Conservation (phyloP, 2,329 filamentous ascomycete genomes). For the Calonectria fujianensis region DNA sequence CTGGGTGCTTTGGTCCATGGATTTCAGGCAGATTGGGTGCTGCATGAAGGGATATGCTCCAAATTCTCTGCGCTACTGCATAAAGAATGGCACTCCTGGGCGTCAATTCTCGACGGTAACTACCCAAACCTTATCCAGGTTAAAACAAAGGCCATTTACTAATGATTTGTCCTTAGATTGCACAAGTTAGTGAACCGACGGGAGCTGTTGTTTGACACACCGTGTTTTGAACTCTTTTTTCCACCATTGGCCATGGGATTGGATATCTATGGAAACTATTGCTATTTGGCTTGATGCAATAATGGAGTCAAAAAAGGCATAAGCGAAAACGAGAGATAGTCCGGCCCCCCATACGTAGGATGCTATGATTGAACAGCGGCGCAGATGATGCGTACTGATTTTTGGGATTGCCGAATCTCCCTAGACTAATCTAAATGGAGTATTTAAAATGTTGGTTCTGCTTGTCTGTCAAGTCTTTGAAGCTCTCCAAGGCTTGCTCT, state of each 20-base stretch:
- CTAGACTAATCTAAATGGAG: not conserved
- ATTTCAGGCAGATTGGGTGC: constrained; percentile 40
- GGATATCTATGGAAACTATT: no score
- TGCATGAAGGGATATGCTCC: constrained; percentile 42
- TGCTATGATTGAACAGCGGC: no score
- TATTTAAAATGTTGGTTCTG: constrained; percentile 25
- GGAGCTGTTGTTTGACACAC: not conserved
- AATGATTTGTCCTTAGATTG: not conserved
- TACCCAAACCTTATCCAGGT: not conserved
- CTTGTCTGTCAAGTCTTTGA: constrained; percentile 17
- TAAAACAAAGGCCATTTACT: not conserved
- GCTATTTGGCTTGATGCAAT: no score
- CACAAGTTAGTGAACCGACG: not conserved
- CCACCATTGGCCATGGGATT: no score
- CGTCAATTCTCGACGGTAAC: constrained; percentile 7
- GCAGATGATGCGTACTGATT: not conserved
- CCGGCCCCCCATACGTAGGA: no score
- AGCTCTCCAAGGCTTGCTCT: not conserved
- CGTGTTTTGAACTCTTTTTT: no score
- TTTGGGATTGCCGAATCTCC: not conserved
- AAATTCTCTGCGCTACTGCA: constrained; percentile 35
- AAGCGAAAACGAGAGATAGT: no score
- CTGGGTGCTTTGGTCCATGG: constrained; percentile 41
- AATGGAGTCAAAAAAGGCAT: no score
- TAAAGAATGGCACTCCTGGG: constrained; percentile 4